Evolutionary conservation across 139 green algal species (phyloP).

Genomic region (Tetratostichococcus sp.): DNA sequence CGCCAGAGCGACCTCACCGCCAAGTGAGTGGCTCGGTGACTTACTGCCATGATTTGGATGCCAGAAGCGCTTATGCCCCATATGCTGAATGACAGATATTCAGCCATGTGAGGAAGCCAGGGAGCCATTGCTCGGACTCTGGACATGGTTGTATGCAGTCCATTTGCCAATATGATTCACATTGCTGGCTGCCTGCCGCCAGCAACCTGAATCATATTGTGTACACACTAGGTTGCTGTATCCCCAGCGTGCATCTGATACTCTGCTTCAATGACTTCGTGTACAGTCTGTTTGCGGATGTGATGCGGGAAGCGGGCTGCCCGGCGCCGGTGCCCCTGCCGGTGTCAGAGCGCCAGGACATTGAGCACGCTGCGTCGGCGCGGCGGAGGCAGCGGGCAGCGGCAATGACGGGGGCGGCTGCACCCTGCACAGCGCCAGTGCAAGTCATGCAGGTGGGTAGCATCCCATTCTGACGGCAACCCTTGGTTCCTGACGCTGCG

Average conservation of each 20-base stretch:
- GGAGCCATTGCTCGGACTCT: no score
- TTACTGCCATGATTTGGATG: neutral
- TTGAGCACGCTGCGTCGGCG: neutral
- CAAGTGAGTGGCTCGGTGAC: neutral
- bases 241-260: no score
- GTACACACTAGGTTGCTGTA: neutral
- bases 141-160: no score
- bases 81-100: neutral
- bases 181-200: no score
- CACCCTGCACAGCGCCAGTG: neutral
- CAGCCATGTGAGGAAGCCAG: no score
- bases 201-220: neutral
- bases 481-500: neutral
- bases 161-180: no score
- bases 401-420: neutral
- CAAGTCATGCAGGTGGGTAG: neutral
- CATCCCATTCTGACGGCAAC: neutral
- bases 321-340: neutral
- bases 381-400: no score
- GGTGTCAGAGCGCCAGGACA: neutral
- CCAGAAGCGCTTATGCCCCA: neutral
- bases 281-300: neutral
- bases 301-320: neutral
- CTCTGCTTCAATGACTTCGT: neutral
- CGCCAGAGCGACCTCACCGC: neutral